Evolutionary conservation across 495 filamentous ascomycete genomes (phyloP), one percentile per base, ranked within the genome.

Genomic region (Talaromyces borbonicus): DNA sequence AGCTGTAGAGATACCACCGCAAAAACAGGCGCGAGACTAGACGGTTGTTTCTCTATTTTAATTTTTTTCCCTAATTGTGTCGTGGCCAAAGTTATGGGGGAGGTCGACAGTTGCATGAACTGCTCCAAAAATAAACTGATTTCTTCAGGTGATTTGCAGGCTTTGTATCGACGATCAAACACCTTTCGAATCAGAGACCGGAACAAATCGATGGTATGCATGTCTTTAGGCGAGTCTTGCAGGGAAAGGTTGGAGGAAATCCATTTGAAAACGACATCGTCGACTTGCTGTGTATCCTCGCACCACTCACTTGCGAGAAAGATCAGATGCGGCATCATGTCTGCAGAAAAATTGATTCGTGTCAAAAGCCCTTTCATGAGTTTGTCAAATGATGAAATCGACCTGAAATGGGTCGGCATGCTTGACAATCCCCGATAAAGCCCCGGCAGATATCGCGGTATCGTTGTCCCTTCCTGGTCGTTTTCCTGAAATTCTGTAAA

Each of bases 201-300:
- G 52, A 67, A 70, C 9, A 62, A 53, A 48, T 68, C 67, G 60
- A 69, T 67, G 23, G 66, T 61, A 41, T 65, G 58, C 12, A 70
- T 62, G 45, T 72, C 68, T 22, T 58, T 35, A 3, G 64, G 59
- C 6, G 56, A 63, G 18, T 61, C 62, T 18, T 58, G 48, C 15
- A 72, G 36, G 23, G 54, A 47, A 31, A 70, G 52, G 15, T 60
- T 55, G 48, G 63, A 67, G 24, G 65, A 62, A 14, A 60, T 52
- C 26, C 43, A 46, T 25, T 46, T 22, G 22, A 12, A 9, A n/a
- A 32, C 24, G 20, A 19, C 20, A 7, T 9, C 5, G 7, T 29
- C 43, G 19, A 36, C 30, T 11, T 15, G 16, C 14, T 15, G 2
- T 11, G 29, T 35, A 2, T 46, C 30, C 15, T 32, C 19, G 16